Base-by-base conservation (phyloP, 2,329 filamentous ascomycete genomes). In the Penicillium sp. region DNA sequence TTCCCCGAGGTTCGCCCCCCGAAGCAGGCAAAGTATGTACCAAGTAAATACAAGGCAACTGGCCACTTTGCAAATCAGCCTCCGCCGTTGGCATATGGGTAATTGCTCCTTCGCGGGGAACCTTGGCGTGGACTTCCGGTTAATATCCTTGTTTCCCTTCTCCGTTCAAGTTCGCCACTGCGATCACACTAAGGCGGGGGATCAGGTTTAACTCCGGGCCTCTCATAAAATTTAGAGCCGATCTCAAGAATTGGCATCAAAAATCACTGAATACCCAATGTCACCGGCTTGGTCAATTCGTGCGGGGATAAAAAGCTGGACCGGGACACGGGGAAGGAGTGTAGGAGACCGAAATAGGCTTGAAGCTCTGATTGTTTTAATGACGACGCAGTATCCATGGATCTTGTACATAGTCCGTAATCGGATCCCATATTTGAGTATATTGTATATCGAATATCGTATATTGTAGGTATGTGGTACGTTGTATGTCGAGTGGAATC, bases 1-100 rank as follows among this genome's bases (percentile, higher is more conserved):
- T 52, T 56, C 49, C 47, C 47, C 34, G 46, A 50, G 13, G 4
- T 48, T 57, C 38, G 26, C 30, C 30, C 53, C 53, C 36, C 50
- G 3, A 40, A 41, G n/a, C 18, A 47, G 14, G 16, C 39, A 30
- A 39, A 32, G 47, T 44, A 45, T n/a, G n/a, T n/a, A 30, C 29
- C 19, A 30, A 34, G 30, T 5, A 19, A 18, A 23, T 23, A 5
- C 23, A 13, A 46, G 49, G 48, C 48, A 51, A 51, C 39, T 34
- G 32, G 10, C 30, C 39, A 44, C 30, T n/a, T 14, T 42, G 35
- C 43, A 52, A 47, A 41, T 52, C 43, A 52, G n/a, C 32, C 27
- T 23, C 11, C 45, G 23, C 19, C 29, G 11, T 49, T 43, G 47
- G 18, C 27, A 18, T 35, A 11, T 44, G 47, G 18, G 6, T 35